These are phyloP conservation scores for Geotrichum fermentans DNA, from an alignment of 1,139 yeast genomes.

Conservation along the genomic window DNA sequence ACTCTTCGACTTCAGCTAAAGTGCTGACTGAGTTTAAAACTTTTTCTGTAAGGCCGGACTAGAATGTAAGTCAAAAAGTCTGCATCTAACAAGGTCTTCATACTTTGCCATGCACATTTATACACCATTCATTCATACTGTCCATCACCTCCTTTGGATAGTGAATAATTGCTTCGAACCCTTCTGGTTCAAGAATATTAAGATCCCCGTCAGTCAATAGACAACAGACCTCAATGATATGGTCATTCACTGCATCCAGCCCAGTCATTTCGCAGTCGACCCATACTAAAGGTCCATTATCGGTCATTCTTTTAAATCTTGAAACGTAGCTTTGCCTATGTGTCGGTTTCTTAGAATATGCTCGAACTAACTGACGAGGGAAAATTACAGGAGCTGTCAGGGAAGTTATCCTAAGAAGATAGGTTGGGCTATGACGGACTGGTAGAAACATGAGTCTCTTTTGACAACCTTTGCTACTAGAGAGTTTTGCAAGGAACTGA, in stretches of 20 bases:
- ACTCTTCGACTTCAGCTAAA: slow-evolving; percentile 55
- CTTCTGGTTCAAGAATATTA: slow-evolving; percentile 56
- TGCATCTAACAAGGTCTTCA: slow-evolving; percentile 22
- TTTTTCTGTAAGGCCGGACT: slow-evolving; percentile 70
- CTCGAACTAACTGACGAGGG: too few relatives aligned
- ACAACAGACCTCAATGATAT: slow-evolving; percentile 88
- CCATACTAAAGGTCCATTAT: slow-evolving; percentile 55
- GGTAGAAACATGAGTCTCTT: too few relatives aligned
- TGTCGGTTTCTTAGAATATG: neutral
- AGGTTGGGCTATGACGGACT: too few relatives aligned
- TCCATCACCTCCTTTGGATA: slow-evolving; percentile 62
- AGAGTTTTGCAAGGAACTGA: too few relatives aligned
- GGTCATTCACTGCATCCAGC: slow-evolving; percentile 62
- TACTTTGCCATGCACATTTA: slow-evolving; percentile 59
- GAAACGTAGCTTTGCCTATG: slow-evolving; percentile 6
- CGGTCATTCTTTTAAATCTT: slow-evolving; percentile 14
- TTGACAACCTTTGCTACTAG: too few relatives aligned
- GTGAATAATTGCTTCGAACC: slow-evolving; percentile 79
- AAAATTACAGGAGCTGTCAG: neutral
- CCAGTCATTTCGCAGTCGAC: slow-evolving; percentile 96
- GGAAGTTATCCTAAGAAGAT: too few relatives aligned
- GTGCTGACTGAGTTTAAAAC: slow-evolving; percentile 56
- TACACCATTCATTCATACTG: slow-evolving; percentile 82
- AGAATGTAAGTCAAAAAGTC: slow-evolving; percentile 1
- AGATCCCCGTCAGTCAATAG: slow-evolving; percentile 79